Evolutionary conservation across 2,329 filamentous ascomycete genomes (phyloP), one percentile per base, ranked within the genome.

Genomic region (Paracamarosporium sp.): DNA sequence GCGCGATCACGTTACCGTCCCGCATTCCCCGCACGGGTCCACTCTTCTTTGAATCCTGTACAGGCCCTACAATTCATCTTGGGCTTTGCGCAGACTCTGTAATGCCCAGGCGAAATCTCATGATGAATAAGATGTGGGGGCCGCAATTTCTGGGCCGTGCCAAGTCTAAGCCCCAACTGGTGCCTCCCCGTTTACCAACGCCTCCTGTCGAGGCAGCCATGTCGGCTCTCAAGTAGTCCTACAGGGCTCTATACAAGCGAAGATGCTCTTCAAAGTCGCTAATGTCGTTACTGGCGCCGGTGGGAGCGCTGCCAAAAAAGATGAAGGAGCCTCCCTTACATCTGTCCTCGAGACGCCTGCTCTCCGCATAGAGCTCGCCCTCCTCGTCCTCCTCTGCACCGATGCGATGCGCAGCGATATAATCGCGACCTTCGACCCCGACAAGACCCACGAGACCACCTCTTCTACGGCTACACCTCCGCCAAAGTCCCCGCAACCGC

Each of bases 341-440:
- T 68, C 66, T 3, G 75, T 82, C 24, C 75, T 83, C 48, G 67
- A 71, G 22, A 80, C 78, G 7, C 69, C 73, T 7, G 70, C 78
- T 27, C 73, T 80, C 15, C 77, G 80, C 15, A 69, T 74, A 40
- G 78, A 81, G 27, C 71, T 83, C 20, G 81, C 79, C 0, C 71
- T 82, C 15, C 74, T 82, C n/a, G 69, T 83, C 17, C 78, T 79
- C 13, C 76, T 78, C 36, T 79, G 77, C 57, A 80, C 79, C 11
- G 79, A 79, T 58, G 68, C 72, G 1, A 82, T 82, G 80, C 76
- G 78, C 25, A 61, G 52, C 50, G 69, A 72, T 15, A 41, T 70
- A 22, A 55, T 59, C 47, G 67, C 68, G 8, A 71, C 67, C 13
- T 73, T 68, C 52, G 71, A 74, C 48, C 46, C 66, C 5, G 50